A percentile compares a stretch with the other conserved stretches of the same genome.
These are phyloP conservation scores for Brasilioporus rufonigricans DNA, from an alignment of 768 basidiomycete genomes.

Conservation along the genomic window DNA sequence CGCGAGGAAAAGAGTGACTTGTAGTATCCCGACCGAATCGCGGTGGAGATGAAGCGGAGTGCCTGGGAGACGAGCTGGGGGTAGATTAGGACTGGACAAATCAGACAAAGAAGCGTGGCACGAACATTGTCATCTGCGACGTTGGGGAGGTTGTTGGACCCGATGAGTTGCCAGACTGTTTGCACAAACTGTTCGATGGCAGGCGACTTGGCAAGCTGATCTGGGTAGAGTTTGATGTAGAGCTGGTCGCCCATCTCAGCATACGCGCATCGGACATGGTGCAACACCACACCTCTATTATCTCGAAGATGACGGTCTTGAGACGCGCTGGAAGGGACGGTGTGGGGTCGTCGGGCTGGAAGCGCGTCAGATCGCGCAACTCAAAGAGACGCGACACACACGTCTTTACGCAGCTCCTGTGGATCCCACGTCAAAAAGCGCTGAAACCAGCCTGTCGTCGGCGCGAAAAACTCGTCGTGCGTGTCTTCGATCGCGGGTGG, in stretches of 20 bases:
- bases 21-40: conserved; percentile 87
- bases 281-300: conserved; percentile 62
- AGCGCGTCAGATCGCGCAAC: conserved; percentile 6
- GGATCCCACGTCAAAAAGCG: conserved; percentile 82
- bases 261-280: not conserved
- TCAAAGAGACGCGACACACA: conserved; percentile 27
- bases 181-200: conserved; percentile 76
- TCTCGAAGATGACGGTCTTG: conserved; percentile 87
- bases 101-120: not conserved
- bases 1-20: conserved; percentile 73
- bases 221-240: conserved; percentile 80
- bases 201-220: conserved; percentile 61
- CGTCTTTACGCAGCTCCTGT: conserved; percentile 63
- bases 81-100: not conserved
- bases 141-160: conserved; percentile 61
- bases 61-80: conserved; percentile 84
- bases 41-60: conserved; percentile 86
- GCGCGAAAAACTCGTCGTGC: conserved; percentile 77
- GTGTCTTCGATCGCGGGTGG: conserved; percentile 93
- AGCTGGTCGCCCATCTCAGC: conserved; percentile 41
- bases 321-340: conserved; percentile 89
- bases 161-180: conserved; percentile 86
- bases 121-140: conserved; percentile 73
- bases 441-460: conserved; percentile 69
- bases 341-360: conserved; percentile 72